phyloP scores from a whole-genome alignment of 2,329 filamentous ascomycete genomes.

The Neonectria magnoliae region DNA sequence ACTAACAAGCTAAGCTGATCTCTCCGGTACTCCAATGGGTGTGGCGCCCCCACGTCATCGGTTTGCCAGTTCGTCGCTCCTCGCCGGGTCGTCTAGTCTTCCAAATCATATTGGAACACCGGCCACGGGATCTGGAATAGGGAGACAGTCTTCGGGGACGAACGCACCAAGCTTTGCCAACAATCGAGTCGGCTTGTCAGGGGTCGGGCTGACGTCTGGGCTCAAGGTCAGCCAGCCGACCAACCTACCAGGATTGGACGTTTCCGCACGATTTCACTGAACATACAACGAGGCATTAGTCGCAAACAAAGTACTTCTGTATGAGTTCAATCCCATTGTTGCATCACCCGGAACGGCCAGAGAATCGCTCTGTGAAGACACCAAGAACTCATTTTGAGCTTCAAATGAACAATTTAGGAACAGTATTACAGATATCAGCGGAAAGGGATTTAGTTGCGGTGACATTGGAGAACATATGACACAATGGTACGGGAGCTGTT shows the following conservation, averaged over 20 bases:
- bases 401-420: not conserved
- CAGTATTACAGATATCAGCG: not conserved
- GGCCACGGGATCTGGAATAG: slow-evolving; percentile 12
- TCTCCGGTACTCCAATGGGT: slow-evolving; percentile 15
- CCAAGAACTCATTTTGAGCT: not conserved
- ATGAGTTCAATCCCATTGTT: not conserved
- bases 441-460: not conserved
- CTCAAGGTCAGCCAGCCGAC: slow-evolving; percentile 44
- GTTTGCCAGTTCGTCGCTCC: slow-evolving; percentile 16
- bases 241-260: slow-evolving; percentile 30
- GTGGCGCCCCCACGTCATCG: slow-evolving; percentile 21
- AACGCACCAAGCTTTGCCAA: slow-evolving; percentile 33
- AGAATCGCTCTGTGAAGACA: not conserved
- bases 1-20: slow-evolving; percentile 29
- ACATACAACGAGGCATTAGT: not conserved
- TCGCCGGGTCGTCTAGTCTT: slow-evolving; percentile 13
- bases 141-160: slow-evolving; percentile 14
- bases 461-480: not conserved
- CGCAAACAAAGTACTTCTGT: not conserved
- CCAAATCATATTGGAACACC: slow-evolving; percentile 22
- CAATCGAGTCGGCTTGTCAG: slow-evolving; percentile 33
- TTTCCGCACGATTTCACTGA: slow-evolving; percentile 26
- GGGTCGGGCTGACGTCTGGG: slow-evolving; percentile 45
- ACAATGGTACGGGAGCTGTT: not conserved
- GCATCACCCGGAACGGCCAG: not conserved